Percentiles rank a stretch among this genome's conserved stretches.
These are phyloP conservation scores for Leishmania tropica DNA, from an alignment of 208 protist species.

Conservation along the genomic window DNA sequence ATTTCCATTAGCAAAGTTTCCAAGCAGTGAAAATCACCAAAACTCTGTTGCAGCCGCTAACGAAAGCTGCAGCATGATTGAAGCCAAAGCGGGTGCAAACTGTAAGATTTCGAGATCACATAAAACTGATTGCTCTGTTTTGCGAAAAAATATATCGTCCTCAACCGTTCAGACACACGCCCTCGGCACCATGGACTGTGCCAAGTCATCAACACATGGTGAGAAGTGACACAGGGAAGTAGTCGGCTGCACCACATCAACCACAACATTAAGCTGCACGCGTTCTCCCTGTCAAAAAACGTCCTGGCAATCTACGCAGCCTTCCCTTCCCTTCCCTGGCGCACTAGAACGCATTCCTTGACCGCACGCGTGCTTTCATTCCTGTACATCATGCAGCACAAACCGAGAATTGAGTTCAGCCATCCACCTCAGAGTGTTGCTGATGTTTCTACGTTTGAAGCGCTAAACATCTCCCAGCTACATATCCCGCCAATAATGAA, in stretches of 20 bases:
- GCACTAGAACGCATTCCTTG: not conserved
- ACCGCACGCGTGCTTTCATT: not conserved
- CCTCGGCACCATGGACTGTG: not conserved
- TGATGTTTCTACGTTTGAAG: not conserved
- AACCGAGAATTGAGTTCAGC: not conserved
- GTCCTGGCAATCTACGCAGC: not conserved
- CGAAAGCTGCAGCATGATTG: constrained; percentile 15
- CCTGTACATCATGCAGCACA: not conserved
- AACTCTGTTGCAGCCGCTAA: constrained; percentile 42
- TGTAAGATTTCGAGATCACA: not conserved
- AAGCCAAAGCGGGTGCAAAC: not conserved
- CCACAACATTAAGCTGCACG: not conserved
- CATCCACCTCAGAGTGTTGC: not conserved
- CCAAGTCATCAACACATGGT: not conserved
- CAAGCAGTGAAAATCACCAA: constrained; percentile 41
- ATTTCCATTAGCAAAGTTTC: constrained; percentile 29
- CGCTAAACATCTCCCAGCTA: not conserved
- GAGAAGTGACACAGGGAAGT: not conserved
- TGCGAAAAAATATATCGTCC: not conserved
- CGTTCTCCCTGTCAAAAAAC: not conserved
- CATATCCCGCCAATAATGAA: not conserved
- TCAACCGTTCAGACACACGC: not conserved
- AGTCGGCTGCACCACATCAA: not conserved
- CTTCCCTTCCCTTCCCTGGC: not conserved
- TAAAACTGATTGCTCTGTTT: not conserved